Conservation (phyloP, 129 eudicot species). For the Tagetes erecta region DNA sequence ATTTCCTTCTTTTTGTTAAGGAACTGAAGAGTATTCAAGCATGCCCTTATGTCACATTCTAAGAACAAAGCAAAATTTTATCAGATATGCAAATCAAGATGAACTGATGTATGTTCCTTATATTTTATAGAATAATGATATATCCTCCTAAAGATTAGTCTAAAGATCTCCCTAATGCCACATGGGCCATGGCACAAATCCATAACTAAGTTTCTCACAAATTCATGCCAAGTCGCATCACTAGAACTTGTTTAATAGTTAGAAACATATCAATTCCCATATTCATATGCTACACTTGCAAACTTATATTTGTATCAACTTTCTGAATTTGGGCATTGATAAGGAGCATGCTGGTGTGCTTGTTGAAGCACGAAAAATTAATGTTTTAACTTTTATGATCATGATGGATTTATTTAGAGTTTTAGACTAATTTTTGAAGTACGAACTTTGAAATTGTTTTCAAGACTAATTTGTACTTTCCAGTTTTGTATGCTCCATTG, state of each 20-base stretch:
- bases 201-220: not conserved
- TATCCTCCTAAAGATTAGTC: not conserved
- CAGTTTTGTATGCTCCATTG: too few relatives aligned
- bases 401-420: too few relatives aligned
- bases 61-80: slow-evolving; percentile 5
- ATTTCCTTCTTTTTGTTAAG: slow-evolving; percentile 85
- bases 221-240: not conserved
- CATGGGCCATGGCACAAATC: not conserved
- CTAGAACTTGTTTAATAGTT: not conserved
- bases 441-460: too few relatives aligned
- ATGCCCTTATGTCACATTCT: slow-evolving; percentile 97
- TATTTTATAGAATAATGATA: not conserved
- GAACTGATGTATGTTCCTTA: not conserved
- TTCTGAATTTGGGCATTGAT: not conserved
- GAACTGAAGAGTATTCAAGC: slow-evolving; percentile 97
- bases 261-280: not conserved
- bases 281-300: not conserved
- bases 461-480: too few relatives aligned
- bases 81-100: slow-evolving; percentile 22
- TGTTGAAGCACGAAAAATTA: too few relatives aligned
- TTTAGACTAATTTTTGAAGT: too few relatives aligned
- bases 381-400: too few relatives aligned
- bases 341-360: not conserved
- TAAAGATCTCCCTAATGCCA: not conserved
- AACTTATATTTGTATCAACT: not conserved